Conservation (phyloP, 306 rosid genomes). For the Sicyos baderoa region DNA sequence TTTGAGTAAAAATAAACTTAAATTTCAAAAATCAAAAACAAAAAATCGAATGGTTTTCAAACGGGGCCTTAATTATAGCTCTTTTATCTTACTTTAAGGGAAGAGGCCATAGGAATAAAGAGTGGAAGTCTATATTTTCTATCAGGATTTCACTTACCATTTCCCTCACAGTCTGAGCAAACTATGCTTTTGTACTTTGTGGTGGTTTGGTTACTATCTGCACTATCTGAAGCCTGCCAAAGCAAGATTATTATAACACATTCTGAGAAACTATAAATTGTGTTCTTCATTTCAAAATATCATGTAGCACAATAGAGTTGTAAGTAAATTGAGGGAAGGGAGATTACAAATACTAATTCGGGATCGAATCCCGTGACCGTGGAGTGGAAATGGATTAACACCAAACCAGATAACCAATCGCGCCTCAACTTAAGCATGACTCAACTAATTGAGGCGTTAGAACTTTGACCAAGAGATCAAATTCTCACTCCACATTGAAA, state of each 20-base stretch:
- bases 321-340: too few relatives aligned
- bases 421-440: too few relatives aligned
- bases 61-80: conserved; percentile 22
- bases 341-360: too few relatives aligned
- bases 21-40: too few relatives aligned
- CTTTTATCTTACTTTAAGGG: neutral
- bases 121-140: conserved; percentile 2
- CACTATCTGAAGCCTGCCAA: conserved; percentile 58
- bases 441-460: neutral
- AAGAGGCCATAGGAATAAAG: neutral
- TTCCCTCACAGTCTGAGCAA: conserved; percentile 76
- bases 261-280: neutral
- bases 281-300: neutral
- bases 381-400: too few relatives aligned
- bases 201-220: conserved; percentile 24
- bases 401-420: too few relatives aligned
- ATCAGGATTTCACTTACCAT: conserved; percentile 47
- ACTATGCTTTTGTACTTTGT: conserved; percentile 49
- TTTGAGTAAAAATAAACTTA: too few relatives aligned
- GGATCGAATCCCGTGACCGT: too few relatives aligned
- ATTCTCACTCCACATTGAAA: neutral
- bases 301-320: neutral
- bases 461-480: neutral
- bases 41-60: too few relatives aligned
- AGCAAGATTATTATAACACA: conserved; percentile 18